Base-by-base conservation (phyloP, 2,329 filamentous ascomycete genomes). In the Triangularia setosa region DNA sequence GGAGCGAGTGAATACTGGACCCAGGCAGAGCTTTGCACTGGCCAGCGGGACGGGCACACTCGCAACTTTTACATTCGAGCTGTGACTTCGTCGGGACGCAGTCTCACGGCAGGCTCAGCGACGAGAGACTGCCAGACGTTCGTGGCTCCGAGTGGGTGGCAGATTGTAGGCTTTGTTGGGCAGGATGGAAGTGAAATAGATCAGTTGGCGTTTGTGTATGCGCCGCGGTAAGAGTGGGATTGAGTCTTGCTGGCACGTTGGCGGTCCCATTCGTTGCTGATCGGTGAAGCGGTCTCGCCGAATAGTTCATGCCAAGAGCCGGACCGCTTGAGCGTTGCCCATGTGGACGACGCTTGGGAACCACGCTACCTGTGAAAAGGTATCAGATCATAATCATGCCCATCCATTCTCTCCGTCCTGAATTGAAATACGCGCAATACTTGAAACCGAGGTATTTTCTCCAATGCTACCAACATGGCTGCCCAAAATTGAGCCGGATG, bases 41-140 rank as follows among this genome's bases (percentile, higher is more conserved):
- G 79, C 14, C 70, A 81, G 70, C 78, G 80, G 68, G 73, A 77
- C 64, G 70, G 69, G 23, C 69, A 76, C 14, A 84, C 81, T n/a
- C 79, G 84, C 30, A 80, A 80, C 69, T 86, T 88, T 71, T 87
- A 82, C 71, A 79, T 85, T 65, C 69, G 78, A 63, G 81, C 84
- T n/a, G 81, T 77, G 1, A 86, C 83, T 1, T 84, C 79, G 68
- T 62, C 74, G 0, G 83, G 83, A 1, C 77, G 79, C 23, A 81
- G 75, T 0, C 66, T 86, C 5, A 71, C 73, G 12, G 73, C 79
- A 2, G 84, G 84, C 1, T 79, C 73, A 0, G 69, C 73, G 27
- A 86, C 83, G 0, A 72, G 67, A 11, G 79, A 82, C 64, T 87
- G 84, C 70, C 70, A 74, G 4, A 78, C 77, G 1, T 81, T 77